A percentile compares a stretch with the other conserved stretches of the same genome.
phyloP scores from a whole-genome alignment of 805 yeast species.

The Nakazawaea wickerhamii region DNA sequence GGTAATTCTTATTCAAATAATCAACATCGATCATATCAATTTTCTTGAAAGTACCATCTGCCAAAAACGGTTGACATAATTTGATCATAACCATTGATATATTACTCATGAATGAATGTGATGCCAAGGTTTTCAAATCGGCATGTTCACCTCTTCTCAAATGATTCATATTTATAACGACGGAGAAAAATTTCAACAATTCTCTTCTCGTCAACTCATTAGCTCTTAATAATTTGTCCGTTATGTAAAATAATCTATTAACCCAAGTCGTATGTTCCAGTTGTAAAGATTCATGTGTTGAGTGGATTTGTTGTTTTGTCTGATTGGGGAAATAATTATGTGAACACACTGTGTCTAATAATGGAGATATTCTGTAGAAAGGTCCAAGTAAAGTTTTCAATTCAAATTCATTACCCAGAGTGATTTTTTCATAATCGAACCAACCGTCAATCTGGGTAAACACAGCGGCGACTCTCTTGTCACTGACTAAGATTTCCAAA shows the following conservation, averaged over 20 bases:
- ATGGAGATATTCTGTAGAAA: conserved; percentile 68
- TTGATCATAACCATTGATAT: conserved; percentile 60
- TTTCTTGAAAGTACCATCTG: conserved; percentile 55
- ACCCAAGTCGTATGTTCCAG: conserved; percentile 55
- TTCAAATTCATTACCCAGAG: conserved; percentile 51
- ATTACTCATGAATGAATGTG: conserved; percentile 81
- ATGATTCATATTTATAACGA: conserved; percentile 76
- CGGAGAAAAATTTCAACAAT: conserved; percentile 64
- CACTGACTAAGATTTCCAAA: conserved; percentile 51
- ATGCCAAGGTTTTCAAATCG: conserved; percentile 56
- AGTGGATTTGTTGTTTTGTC: conserved; percentile 38
- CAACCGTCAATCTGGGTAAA: conserved; percentile 49
- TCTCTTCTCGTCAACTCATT: conserved; percentile 58
- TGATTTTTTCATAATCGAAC: conserved; percentile 41
- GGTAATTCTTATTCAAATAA: conserved; percentile 51
- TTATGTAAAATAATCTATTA: conserved; percentile 61
- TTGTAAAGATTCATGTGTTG: conserved; percentile 55
- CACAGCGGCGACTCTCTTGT: conserved; percentile 55
- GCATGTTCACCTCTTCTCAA: conserved; percentile 84
- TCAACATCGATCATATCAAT: conserved; percentile 72
- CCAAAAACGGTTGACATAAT: conserved; percentile 77
- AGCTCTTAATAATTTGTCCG: conserved; percentile 73
- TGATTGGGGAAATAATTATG: conserved; percentile 35
- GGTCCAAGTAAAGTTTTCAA: conserved; percentile 70
- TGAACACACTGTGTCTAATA: conserved; percentile 45